Conservation (phyloP, 331 rosid species). For the Dryas integrifolia region DNA sequence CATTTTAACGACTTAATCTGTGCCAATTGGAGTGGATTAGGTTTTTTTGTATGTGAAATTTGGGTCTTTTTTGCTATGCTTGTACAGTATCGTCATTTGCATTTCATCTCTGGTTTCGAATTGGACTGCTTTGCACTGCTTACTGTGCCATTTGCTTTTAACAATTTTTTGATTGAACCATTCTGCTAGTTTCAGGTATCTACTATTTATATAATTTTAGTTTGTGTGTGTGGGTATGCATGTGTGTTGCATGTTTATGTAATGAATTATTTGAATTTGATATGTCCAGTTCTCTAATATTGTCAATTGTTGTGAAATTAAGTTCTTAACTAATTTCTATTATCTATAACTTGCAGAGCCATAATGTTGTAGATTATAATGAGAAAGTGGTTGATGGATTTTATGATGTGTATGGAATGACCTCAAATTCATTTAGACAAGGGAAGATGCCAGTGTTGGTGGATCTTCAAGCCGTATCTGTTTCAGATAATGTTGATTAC, state of each 20-base stretch:
- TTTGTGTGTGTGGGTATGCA: no score
- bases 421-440: constrained; percentile 56
- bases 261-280: background rate
- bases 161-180: background rate
- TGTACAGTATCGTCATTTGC: background rate
- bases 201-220: no score
- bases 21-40: background rate
- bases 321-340: constrained; percentile 10
- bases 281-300: background rate
- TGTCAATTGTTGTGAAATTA: constrained; percentile 11
- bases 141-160: background rate
- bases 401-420: constrained; percentile 74
- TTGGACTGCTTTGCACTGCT: background rate
- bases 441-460: constrained; percentile 92
- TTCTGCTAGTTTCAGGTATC: background rate
- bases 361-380: constrained; percentile 73
- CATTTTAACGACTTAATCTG: background rate
- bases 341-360: constrained; percentile 58
- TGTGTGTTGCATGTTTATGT: no score
- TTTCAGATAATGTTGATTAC: constrained; percentile 60
- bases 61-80: constrained; percentile 5
- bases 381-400: constrained; percentile 94
- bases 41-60: constrained; percentile 14
- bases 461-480: constrained; percentile 61
- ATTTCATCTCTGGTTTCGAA: background rate